A percentile compares a stretch with the other conserved stretches of the same genome.
These are phyloP conservation scores for Pichia sporocuriosa DNA, from an alignment of 805 yeast species.

Conservation along the genomic window DNA sequence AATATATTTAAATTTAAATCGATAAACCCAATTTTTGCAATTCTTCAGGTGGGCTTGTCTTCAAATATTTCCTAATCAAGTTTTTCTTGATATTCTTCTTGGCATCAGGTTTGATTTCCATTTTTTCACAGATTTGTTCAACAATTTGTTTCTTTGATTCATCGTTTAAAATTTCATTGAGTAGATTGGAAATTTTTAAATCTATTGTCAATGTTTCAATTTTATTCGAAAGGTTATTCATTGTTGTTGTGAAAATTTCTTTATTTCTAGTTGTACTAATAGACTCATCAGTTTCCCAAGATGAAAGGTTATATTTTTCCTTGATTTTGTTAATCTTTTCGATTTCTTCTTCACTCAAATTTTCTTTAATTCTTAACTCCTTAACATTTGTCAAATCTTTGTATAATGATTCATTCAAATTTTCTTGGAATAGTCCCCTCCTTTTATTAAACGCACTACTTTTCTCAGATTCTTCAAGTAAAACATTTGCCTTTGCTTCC, in stretches of 20 bases:
- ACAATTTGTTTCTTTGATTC: slow-evolving; percentile 31
- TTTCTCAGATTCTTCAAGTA: slow-evolving; percentile 56
- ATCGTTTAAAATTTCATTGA: slow-evolving; percentile 21
- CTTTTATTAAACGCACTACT: slow-evolving; percentile 48
- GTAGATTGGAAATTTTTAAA: slow-evolving; percentile 15
- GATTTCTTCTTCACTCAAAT: slow-evolving; percentile 27
- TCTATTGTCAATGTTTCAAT: slow-evolving; percentile 18
- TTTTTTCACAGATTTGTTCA: slow-evolving; percentile 28
- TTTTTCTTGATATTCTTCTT: slow-evolving; percentile 61
- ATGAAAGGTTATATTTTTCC: slow-evolving; percentile 25
- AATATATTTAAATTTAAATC: slow-evolving; percentile 10
- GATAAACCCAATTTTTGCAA: slow-evolving; percentile 22
- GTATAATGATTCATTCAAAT: slow-evolving; percentile 22
- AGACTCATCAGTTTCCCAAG: slow-evolving; percentile 22
- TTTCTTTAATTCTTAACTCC: slow-evolving; percentile 15
- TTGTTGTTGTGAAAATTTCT: slow-evolving; percentile 27
- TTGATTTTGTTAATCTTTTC: slow-evolving; percentile 33
- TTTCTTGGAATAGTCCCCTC: slow-evolving; percentile 30
- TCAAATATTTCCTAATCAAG: slow-evolving; percentile 54
- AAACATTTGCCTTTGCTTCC: slow-evolving; percentile 63
- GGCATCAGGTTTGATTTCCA: slow-evolving; percentile 35
- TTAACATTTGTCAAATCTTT: slow-evolving; percentile 25
- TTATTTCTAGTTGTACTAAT: slow-evolving; percentile 7
- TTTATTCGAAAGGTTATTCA: slow-evolving; percentile 20
- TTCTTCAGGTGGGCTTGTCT: slow-evolving; percentile 23